A percentile compares a stretch with the other conserved stretches of the same genome.
Conservation (phyloP, 2,329 filamentous ascomycete genomes). For the Calonectria ilicicola region DNA sequence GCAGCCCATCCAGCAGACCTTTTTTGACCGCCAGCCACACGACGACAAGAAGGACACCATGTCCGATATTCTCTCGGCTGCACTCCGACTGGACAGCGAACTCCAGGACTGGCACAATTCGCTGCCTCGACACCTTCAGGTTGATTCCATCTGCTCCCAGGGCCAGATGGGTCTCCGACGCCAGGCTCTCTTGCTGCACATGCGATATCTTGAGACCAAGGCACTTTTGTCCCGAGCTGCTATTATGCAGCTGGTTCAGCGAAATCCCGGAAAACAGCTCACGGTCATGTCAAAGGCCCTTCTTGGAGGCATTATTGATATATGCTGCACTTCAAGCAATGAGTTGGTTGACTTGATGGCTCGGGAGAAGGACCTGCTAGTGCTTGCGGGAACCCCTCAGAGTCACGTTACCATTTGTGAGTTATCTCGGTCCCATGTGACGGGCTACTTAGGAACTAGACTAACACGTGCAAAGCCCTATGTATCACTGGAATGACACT, state of each 20-base stretch:
- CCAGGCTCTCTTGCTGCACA: constrained; percentile 37
- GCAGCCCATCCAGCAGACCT: constrained; percentile 34
- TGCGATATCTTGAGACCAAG: constrained; percentile 42
- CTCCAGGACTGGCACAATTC: constrained; percentile 38
- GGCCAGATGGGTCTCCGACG: constrained; percentile 35
- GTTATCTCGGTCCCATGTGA: not conserved
- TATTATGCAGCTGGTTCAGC: constrained; percentile 36
- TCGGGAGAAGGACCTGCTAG: constrained; percentile 34
- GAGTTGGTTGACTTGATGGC: constrained; percentile 39
- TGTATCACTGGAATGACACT: constrained; percentile 41
- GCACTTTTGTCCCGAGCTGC: constrained; percentile 34
- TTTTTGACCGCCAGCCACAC: constrained; percentile 10
- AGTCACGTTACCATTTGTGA: constrained; percentile 38
- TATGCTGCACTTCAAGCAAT: constrained; percentile 36
- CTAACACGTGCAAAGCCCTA: constrained; percentile 35
- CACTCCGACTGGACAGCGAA: constrained; percentile 34
- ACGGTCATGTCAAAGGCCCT: constrained; percentile 33
- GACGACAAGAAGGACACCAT: constrained; percentile 14
- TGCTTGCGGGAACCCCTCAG: constrained; percentile 35
- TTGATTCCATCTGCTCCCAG: constrained; percentile 32
- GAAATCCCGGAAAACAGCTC: constrained; percentile 16
- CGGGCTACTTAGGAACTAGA: not conserved
- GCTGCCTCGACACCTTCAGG: constrained; percentile 34
- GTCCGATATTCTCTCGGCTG: constrained; percentile 26
- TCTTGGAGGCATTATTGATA: constrained; percentile 33